These are phyloP conservation scores for Candida saitoana DNA, from an alignment of 805 yeast species.

Conservation along the genomic window DNA sequence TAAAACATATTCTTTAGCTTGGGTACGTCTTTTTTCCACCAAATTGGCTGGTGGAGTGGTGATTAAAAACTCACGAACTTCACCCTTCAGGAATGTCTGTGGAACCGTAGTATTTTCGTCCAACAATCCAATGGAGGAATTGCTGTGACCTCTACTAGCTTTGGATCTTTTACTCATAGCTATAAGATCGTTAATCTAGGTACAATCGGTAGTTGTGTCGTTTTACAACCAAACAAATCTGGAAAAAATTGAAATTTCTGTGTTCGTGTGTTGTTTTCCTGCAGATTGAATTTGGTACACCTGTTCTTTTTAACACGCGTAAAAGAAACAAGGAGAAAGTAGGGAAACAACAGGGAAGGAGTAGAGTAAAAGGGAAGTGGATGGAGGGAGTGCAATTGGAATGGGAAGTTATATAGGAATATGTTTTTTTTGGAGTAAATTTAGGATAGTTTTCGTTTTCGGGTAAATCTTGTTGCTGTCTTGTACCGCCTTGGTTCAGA, in stretches of 20 bases:
- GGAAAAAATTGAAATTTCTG: neutral
- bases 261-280: neutral
- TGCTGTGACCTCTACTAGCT: conserved; percentile 1
- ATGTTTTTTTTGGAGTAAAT: too few relatives aligned
- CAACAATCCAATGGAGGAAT: neutral
- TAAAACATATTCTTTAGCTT: conserved; percentile 23
- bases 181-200: neutral
- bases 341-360: neutral
- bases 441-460: too few relatives aligned
- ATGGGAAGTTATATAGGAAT: too few relatives aligned
- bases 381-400: too few relatives aligned
- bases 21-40: conserved; percentile 36
- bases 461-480: too few relatives aligned
- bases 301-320: neutral
- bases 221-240: neutral
- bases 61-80: conserved; percentile 46
- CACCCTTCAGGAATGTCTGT: conserved; percentile 10
- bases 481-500: too few relatives aligned
- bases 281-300: neutral
- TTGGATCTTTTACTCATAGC: conserved; percentile 2
- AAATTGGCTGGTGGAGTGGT: conserved; percentile 46
- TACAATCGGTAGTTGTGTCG: neutral
- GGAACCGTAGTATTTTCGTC: conserved; percentile 8
- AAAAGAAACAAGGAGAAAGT: neutral
- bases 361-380: too few relatives aligned